Evolutionary conservation across 257 asterid genomes (phyloP).

Genomic region (Solanum neorickii): DNA sequence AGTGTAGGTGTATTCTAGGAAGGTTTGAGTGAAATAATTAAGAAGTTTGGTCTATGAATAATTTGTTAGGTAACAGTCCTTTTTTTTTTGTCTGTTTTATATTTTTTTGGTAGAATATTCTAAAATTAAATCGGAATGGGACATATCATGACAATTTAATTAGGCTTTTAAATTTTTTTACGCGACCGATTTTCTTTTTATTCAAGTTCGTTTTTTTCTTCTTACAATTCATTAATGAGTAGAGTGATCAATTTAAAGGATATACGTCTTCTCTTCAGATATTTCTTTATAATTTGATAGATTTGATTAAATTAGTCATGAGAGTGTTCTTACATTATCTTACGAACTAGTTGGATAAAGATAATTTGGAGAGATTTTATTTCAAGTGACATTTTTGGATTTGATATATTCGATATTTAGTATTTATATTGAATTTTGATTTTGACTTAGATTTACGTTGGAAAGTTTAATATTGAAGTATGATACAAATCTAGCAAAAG

Average conservation of each 20-base stretch:
- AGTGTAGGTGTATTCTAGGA: not conserved
- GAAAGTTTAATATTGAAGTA: not conserved
- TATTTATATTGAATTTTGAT: not conserved
- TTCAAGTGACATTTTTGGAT: not conserved
- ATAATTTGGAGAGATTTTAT: not conserved
- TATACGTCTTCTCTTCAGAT: not conserved
- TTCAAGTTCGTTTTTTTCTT: too few species aligned
- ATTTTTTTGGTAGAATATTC: not conserved
- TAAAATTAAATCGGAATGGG: not conserved
- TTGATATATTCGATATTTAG: not conserved
- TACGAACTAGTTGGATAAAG: not conserved
- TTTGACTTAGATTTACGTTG: not conserved
- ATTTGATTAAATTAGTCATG: not conserved
- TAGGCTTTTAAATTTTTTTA: not conserved
- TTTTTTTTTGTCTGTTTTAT: not conserved
- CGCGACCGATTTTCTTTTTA: rapidly evolving
- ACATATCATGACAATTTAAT: not conserved
- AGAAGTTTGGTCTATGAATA: not conserved
- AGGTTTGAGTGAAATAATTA: not conserved
- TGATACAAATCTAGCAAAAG: not conserved
- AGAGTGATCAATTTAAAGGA: not conserved
- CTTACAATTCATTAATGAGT: not conserved
- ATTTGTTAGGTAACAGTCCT: not conserved
- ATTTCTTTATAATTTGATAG: too few species aligned
- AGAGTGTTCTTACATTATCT: not conserved